A percentile compares a stretch with the other conserved stretches of the same genome.
phyloP scores from a whole-genome alignment of 148 eudicot species.

The Nepenthes mirabilis region DNA sequence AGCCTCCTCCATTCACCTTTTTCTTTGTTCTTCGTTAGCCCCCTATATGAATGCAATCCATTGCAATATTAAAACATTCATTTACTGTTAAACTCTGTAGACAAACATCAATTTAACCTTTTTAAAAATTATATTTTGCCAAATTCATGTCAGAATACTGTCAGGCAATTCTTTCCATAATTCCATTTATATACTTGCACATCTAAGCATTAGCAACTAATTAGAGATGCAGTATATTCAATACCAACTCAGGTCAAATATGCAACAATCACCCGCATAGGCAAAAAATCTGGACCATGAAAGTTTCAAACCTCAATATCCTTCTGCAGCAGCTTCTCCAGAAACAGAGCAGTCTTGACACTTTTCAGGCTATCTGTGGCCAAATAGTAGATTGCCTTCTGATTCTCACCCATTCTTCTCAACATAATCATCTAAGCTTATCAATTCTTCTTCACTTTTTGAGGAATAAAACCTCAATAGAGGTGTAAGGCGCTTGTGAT shows the following conservation, averaged over 20 bases:
- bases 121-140: no score
- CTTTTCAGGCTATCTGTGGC: conserved; percentile 94
- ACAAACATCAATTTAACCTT: neutral
- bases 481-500: conserved; percentile 86
- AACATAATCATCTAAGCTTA: conserved; percentile 89
- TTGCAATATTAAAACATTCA: neutral
- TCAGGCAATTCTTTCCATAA: no score
- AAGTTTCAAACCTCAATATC: conserved; percentile 51
- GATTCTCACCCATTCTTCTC: conserved; percentile 96
- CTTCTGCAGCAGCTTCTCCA: conserved; percentile 87
- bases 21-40: no score
- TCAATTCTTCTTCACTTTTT: conserved; percentile 73
- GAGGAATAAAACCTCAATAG: conserved; percentile 75
- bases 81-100: neutral
- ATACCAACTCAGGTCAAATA: no score
- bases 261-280: neutral
- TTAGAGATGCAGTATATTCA: no score
- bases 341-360: conserved; percentile 90
- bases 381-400: conserved; percentile 86
- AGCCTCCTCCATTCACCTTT: no score
- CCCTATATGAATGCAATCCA: no score
- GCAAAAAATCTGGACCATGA: neutral
- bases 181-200: no score
- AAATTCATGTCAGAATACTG: no score
- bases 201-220: no score